Base-by-base conservation (phyloP, 768 basidiomycete species). In the Russula virescens region DNA sequence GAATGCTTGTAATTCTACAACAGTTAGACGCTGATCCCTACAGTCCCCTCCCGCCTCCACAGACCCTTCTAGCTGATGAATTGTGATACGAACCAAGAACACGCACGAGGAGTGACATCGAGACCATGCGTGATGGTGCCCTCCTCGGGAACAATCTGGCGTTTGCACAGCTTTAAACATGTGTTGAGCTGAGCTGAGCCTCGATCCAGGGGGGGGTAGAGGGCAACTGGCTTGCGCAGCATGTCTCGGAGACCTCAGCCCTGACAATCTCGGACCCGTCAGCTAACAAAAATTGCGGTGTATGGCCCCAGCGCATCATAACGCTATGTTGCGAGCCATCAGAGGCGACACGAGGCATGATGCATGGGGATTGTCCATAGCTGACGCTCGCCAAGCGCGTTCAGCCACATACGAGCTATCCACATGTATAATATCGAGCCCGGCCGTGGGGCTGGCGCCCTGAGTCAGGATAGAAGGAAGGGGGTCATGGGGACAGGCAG, bases 401-500 rank as follows among this genome's bases (percentile, higher is more conserved):
- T 38, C 42, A 43, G 42, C 42, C 42, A 43, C 42, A 43, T 8
- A 43, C 42, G 5, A 16, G 14, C 42, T 43, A 13, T 18, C 19
- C 16, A 3, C 42, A 43, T 43, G 18, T 19, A 18, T 38, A 11
- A 19, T 18, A 18, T 19, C 14, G 16, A 43, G 14, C 42, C 40
- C 42, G 3, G 18, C 42, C 14, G 42, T 43, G 35, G 52, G 46
- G 21, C 42, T 23, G 5, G 18, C n/a, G 45, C 52, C 60, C 51
- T 49, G 52, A 47, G 21, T 40, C 35, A 26, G 46, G 46, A 14
- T 23, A n/a, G 6, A 16, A 23, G 13, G 38, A 13, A 19, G 42
- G 34, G n/a, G 62, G 63, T 64, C 63, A 64, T 64, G 63, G 53
- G 63, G 63, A 26, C 58, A 51, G n/a, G 35, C 52, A 26, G 53